phyloP scores from a whole-genome alignment of 371 early-diverging fungal genomes.

The Apophysomyces trapeziformis region DNA sequence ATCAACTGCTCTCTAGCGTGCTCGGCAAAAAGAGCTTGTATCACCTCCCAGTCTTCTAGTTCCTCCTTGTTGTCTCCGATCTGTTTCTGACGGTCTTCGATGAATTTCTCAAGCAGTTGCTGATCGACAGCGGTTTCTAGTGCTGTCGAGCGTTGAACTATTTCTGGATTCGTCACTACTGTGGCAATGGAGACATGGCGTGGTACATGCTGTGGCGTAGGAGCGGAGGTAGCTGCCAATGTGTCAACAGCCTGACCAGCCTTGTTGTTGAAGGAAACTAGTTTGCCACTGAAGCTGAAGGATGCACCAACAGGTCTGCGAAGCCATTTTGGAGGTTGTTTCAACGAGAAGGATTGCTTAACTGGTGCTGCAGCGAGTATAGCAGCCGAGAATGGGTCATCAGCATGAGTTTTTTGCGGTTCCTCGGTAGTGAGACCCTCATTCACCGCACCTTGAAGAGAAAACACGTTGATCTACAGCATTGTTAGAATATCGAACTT shows the following conservation, averaged over 20 bases:
- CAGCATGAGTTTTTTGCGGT: constrained; percentile 23
- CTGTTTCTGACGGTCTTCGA: constrained; percentile 55
- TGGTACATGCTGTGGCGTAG: constrained; percentile 40
- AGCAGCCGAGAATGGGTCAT: constrained; percentile 78
- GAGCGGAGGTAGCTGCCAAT: constrained; percentile 55
- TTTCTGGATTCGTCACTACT: constrained; percentile 68
- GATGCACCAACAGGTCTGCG: constrained; percentile 88
- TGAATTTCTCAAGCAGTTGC: constrained; percentile 59
- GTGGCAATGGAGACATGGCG: constrained; percentile 50
- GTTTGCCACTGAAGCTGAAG: constrained; percentile 91
- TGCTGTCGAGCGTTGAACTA: constrained; percentile 67
- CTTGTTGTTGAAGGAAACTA: constrained; percentile 72
- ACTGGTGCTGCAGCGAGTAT: constrained; percentile 28
- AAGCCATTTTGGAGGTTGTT: constrained; percentile 95
- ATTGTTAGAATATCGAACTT: neutral
- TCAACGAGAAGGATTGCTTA: constrained; percentile 53
- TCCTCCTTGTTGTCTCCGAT: constrained; percentile 47
- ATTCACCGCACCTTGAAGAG: constrained; percentile 69
- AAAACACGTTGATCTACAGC: constrained; percentile 74
- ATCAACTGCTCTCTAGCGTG: constrained; percentile 84
- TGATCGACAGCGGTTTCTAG: constrained; percentile 62
- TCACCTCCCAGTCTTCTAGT: constrained; percentile 83
- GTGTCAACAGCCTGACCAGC: constrained; percentile 49
- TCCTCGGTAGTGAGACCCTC: constrained; percentile 29
- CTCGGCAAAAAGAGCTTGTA: constrained; percentile 79